Conservation (phyloP, 2,329 filamentous ascomycete genomes). For the Ophiognomonia clavigignenti-juglandacearum region DNA sequence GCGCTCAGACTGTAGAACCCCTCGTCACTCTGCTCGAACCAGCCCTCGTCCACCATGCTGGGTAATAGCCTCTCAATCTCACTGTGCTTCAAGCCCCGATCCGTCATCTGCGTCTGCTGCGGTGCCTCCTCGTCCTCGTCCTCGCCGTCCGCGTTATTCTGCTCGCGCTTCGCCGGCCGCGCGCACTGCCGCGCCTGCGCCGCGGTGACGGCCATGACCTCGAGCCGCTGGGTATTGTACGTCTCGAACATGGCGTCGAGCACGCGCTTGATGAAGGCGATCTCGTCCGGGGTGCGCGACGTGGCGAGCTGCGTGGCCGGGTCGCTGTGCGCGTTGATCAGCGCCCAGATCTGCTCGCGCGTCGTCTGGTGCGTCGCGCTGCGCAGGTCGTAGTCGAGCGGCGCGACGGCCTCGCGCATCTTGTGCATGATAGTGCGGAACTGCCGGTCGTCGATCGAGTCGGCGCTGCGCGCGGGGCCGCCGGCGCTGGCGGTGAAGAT, state of each 20-base stretch:
- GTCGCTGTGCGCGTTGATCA: conserved; percentile 87
- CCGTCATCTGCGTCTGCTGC: conserved; percentile 29
- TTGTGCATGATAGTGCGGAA: conserved; percentile 65
- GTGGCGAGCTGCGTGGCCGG: conserved; percentile 83
- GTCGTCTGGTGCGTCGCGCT: conserved; percentile 64
- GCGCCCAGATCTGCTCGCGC: conserved; percentile 66
- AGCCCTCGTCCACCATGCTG: conserved; percentile 71
- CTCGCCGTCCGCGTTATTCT: conserved; percentile 27
- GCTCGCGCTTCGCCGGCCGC: conserved; percentile 42
- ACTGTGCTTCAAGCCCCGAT: conserved; percentile 63
- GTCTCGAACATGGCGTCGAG: conserved; percentile 90
- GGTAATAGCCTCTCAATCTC: conserved; percentile 72
- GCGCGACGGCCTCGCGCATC: conserved; percentile 67
- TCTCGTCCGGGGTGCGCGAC: conserved; percentile 73
- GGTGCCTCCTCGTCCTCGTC: conserved; percentile 29
- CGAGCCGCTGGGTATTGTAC: conserved; percentile 73
- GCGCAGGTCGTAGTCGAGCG: conserved; percentile 85
- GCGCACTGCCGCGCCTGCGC: conserved; percentile 74
- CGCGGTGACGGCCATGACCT: conserved; percentile 75
- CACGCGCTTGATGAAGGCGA: conserved; percentile 81
- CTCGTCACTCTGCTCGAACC: conserved; percentile 70
- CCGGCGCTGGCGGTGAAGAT: conserved; percentile 62
- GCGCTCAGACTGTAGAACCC: conserved; percentile 74
- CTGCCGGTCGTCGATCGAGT: conserved; percentile 59
- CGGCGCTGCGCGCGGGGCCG: conserved; percentile 32